Percentiles rank a stretch among this genome's conserved stretches.
Evolutionary conservation across 148 eudicot species (phyloP).

Genomic region (Beta vulgaris): DNA sequence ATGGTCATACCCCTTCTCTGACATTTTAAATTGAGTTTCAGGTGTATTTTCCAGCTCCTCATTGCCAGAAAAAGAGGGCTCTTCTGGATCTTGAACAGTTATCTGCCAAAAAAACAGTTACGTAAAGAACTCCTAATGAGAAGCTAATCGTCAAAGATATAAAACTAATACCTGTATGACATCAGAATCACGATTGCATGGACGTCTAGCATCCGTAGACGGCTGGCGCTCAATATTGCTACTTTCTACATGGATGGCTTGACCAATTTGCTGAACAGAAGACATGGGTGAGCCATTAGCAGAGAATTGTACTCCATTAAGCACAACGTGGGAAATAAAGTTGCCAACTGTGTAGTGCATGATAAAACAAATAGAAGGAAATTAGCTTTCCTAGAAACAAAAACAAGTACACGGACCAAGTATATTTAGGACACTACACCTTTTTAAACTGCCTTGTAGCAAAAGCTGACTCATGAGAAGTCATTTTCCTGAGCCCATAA

Average conservation of each 20-base stretch:
- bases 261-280: constrained; percentile 29
- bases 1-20: constrained; percentile 4
- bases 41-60: constrained; percentile 12
- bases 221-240: constrained; percentile 30
- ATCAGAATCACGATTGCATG: constrained; percentile 25
- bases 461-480: constrained; percentile 21
- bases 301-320: not conserved
- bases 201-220: constrained; percentile 25
- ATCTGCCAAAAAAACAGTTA: constrained; percentile 20
- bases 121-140: not conserved
- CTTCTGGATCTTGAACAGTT: constrained; percentile 23
- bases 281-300: constrained; percentile 5
- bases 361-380: not conserved
- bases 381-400: not conserved
- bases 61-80: constrained; percentile 10
- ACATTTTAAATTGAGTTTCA: not conserved
- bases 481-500: constrained; percentile 3
- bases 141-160: not conserved
- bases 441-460: constrained; percentile 2
- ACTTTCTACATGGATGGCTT: constrained; percentile 31
- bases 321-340: not conserved
- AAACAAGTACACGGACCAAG: not conserved
- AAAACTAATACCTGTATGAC: constrained; percentile 29
- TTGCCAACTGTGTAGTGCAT: too few species aligned
- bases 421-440: constrained; percentile 15